Evolutionary conservation across 768 basidiomycete genomes (phyloP).

Genomic region (Tricholoma sp.): DNA sequence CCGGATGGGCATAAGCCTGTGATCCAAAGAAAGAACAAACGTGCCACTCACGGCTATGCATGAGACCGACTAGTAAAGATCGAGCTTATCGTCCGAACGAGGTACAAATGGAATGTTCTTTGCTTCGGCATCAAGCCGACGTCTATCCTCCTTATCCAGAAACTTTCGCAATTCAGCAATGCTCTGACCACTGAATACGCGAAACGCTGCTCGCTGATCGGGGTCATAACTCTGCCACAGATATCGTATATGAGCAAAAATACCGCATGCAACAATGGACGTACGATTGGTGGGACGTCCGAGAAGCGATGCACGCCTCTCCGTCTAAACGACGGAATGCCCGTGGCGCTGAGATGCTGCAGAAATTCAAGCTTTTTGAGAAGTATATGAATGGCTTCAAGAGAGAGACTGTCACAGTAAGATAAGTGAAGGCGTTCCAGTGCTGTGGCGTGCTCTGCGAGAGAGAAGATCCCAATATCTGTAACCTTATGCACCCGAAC

Average conservation of each 20-base stretch:
- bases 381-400: conserved; percentile 70
- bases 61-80: conserved; percentile 43
- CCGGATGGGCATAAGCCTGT: neutral
- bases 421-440: conserved; percentile 83
- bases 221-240: conserved; percentile 51
- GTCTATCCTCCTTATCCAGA: conserved; percentile 63
- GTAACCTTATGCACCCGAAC: conserved; percentile 81
- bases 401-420: conserved; percentile 77
- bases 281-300: conserved; percentile 58
- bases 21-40: neutral
- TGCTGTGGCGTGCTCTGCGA: conserved; percentile 64
- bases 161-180: conserved; percentile 58
- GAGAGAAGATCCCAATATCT: conserved; percentile 73
- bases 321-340: conserved; percentile 67
- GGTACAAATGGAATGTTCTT: conserved; percentile 54
- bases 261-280: conserved; percentile 20
- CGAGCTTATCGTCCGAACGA: conserved; percentile 60
- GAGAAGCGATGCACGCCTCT: conserved; percentile 75
- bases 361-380: conserved; percentile 55
- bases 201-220: conserved; percentile 66
- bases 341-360: conserved; percentile 75
- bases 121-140: conserved; percentile 54
- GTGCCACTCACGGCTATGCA: neutral
- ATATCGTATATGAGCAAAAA: neutral
- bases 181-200: conserved; percentile 74